These are phyloP conservation scores for Musa troglodytarum DNA, from an alignment of 176 grass and related monocot species.

Conservation along the genomic window DNA sequence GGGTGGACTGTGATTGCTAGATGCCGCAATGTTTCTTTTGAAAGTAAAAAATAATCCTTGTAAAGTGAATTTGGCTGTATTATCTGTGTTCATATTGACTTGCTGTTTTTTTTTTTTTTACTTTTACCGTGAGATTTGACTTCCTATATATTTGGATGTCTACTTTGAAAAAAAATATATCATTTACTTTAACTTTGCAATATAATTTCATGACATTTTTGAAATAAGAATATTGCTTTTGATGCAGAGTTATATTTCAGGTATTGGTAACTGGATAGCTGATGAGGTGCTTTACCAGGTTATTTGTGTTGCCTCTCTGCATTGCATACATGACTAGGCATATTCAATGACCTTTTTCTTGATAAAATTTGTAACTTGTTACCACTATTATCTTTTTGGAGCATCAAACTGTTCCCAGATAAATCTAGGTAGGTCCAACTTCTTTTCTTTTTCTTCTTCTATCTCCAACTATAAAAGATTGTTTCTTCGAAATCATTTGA, in stretches of 20 bases:
- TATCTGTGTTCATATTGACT: too few relatives aligned
- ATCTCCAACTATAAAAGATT: too few relatives aligned
- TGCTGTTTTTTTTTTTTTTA: too few relatives aligned
- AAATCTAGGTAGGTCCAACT: too few relatives aligned
- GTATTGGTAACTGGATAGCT: slow-evolving; percentile 92
- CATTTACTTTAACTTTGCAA: slow-evolving; percentile 2
- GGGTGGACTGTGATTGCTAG: not conserved
- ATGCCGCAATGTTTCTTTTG: not conserved
- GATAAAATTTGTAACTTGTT: not conserved
- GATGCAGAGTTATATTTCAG: slow-evolving; percentile 72
- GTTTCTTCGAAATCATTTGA: too few relatives aligned
- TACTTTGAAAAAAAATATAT: not conserved
- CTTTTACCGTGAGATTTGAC: too few relatives aligned
- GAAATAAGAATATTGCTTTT: not conserved
- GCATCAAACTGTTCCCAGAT: too few relatives aligned
- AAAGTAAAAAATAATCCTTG: not conserved
- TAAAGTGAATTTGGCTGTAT: too few relatives aligned
- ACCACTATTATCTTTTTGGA: too few relatives aligned
- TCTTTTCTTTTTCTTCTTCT: too few relatives aligned
- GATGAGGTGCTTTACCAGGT: slow-evolving; percentile 98
- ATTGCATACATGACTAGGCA: not conserved
- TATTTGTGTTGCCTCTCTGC: not conserved
- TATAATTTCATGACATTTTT: not conserved
- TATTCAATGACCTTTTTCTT: not conserved
- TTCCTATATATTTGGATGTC: too few relatives aligned